Evolutionary conservation across 1,284 basidiomycete species (phyloP).

Genomic region (Agaricales sp.): DNA sequence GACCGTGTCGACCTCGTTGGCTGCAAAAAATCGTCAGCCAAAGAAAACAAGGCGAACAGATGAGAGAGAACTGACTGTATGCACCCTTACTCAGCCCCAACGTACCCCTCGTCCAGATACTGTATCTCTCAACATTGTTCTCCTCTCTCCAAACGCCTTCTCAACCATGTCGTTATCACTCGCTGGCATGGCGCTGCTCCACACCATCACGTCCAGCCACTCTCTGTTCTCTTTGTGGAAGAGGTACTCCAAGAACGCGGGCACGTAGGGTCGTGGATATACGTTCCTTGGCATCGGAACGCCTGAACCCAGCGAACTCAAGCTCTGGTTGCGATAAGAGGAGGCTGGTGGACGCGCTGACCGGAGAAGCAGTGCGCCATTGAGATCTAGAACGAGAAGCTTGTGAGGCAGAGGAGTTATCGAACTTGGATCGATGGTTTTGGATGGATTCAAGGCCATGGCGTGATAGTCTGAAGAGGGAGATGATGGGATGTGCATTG

Average conservation of each 20-base stretch:
- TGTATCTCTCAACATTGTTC: slow-evolving; percentile 38
- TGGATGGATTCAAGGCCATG: not conserved
- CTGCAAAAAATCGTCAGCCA: not conserved
- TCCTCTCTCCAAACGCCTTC: slow-evolving; percentile 37
- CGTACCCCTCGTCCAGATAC: slow-evolving; percentile 78
- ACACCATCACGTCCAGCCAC: slow-evolving; percentile 72
- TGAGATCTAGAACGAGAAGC: no score
- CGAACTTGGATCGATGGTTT: not conserved
- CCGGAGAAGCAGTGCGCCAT: slow-evolving; percentile 51
- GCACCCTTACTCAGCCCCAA: slow-evolving; percentile 47
- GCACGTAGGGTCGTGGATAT: slow-evolving; percentile 60
- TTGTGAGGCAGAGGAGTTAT: not conserved
- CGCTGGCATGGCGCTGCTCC: slow-evolving; percentile 64
- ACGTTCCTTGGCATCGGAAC: slow-evolving; percentile 20
- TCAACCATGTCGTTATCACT: slow-evolving; percentile 69
- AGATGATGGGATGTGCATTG: not conserved
- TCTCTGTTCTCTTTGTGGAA: slow-evolving; percentile 41
- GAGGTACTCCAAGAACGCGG: slow-evolving; percentile 52
- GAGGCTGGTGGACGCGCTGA: slow-evolving; percentile 23
- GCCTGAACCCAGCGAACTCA: slow-evolving; percentile 11
- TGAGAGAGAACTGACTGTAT: slow-evolving; percentile 43
- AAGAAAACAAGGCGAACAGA: slow-evolving; percentile 2
- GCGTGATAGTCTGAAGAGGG: no score
- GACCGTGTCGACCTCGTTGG: slow-evolving; percentile 35
- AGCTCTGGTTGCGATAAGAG: not conserved